Percentiles rank a stretch among this genome's conserved stretches.
These are phyloP conservation scores for Coniochaeta pulveracea DNA, from an alignment of 2,329 filamentous ascomycete genomes.

Conservation along the genomic window DNA sequence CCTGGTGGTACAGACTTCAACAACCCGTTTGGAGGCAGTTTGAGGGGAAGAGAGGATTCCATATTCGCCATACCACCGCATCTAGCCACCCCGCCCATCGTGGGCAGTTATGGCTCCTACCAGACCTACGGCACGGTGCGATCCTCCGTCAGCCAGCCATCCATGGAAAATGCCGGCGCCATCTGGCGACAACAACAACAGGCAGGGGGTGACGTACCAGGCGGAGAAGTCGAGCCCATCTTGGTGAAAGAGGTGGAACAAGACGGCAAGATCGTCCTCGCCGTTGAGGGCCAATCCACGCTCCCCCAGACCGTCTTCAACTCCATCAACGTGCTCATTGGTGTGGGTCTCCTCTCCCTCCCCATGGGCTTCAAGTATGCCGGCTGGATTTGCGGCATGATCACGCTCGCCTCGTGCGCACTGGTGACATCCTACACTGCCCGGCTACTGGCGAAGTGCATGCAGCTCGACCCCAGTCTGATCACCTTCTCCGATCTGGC, in stretches of 20 bases:
- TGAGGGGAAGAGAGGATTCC: slow-evolving; percentile 23
- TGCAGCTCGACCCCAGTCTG: slow-evolving; percentile 73
- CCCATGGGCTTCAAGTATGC: slow-evolving; percentile 80
- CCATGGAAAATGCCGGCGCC: slow-evolving; percentile 39
- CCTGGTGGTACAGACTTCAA: slow-evolving; percentile 31
- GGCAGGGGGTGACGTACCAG: slow-evolving; percentile 29
- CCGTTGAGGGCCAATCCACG: slow-evolving; percentile 88
- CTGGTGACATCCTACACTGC: slow-evolving; percentile 77
- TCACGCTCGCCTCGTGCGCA: slow-evolving; percentile 64
- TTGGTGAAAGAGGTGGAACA: slow-evolving; percentile 85
- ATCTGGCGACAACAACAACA: slow-evolving; percentile 43
- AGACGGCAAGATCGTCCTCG: slow-evolving; percentile 72
- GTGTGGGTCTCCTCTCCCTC: slow-evolving; percentile 78
- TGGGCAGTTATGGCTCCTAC: slow-evolving; percentile 57
- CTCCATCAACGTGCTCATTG: slow-evolving; percentile 85
- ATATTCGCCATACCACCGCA: slow-evolving; percentile 49
- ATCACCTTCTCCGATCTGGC: slow-evolving; percentile 94
- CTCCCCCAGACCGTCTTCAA: slow-evolving; percentile 94
- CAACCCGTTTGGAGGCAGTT: slow-evolving; percentile 19
- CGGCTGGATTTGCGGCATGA: slow-evolving; percentile 76
- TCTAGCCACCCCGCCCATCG: slow-evolving; percentile 56
- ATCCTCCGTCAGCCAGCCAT: slow-evolving; percentile 26
- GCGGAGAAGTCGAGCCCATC: slow-evolving; percentile 59
- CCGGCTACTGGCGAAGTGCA: slow-evolving; percentile 72
- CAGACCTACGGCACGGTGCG: slow-evolving; percentile 43